A percentile compares a stretch with the other conserved stretches of the same genome.
phyloP scores from a whole-genome alignment of 495 filamentous ascomycete species.

The Antarctomyces pellizariae region DNA sequence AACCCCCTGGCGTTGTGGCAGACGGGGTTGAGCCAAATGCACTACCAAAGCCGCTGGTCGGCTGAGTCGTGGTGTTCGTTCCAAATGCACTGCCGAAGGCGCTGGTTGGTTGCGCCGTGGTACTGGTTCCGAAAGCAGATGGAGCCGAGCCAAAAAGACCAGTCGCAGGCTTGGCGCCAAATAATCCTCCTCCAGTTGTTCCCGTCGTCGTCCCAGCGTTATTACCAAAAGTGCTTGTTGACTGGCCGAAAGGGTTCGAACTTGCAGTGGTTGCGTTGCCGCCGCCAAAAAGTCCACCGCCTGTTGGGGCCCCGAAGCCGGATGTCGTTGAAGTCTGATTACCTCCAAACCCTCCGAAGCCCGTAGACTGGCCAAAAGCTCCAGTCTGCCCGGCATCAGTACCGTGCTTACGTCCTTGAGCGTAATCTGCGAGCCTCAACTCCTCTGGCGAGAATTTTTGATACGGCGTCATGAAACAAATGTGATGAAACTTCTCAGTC shows the following conservation, averaged over 20 bases:
- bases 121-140: constrained; percentile 8
- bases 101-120: constrained; percentile 8
- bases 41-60: constrained; percentile 13
- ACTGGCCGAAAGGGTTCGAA: constrained; percentile 32
- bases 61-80: constrained; percentile 8
- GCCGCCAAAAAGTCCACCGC: constrained; percentile 26
- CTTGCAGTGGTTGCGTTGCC: constrained; percentile 16
- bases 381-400: constrained; percentile 61
- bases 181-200: constrained; percentile 19
- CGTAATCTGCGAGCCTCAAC: constrained; percentile 71
- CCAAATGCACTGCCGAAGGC: constrained; percentile 14
- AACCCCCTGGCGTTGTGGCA: constrained; percentile 14
- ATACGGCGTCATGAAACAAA: constrained; percentile 69
- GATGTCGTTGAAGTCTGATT: constrained; percentile 13
- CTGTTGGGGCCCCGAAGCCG: constrained; percentile 21
- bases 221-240: no score
- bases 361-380: constrained; percentile 49
- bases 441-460: constrained; percentile 80
- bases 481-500: constrained; percentile 47
- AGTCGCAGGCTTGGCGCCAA: constrained; percentile 20
- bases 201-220: constrained; percentile 18
- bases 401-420: constrained; percentile 59
- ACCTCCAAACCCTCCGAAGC: constrained; percentile 32
- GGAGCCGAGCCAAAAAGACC: constrained; percentile 30
- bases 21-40: constrained; percentile 10